Evolutionary conservation across 768 basidiomycete genomes (phyloP).

Genomic region (Strobilomyces confusus): DNA sequence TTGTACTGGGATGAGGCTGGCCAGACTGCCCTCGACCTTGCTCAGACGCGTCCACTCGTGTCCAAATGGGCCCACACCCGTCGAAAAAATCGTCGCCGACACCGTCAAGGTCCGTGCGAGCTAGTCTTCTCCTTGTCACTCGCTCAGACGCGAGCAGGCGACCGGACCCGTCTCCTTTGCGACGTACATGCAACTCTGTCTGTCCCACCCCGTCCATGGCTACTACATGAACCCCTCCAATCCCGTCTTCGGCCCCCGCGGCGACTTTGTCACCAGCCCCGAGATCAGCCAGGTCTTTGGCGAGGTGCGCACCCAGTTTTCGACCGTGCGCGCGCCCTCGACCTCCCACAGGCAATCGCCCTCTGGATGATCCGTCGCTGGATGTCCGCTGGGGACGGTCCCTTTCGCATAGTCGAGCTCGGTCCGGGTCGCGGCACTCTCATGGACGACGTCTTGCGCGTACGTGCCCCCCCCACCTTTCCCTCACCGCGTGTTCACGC

Average conservation of each 20-base stretch:
- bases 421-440: constrained; percentile 94
- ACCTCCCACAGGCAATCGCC: constrained; percentile 62
- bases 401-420: constrained; percentile 78
- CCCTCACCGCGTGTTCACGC: background rate
- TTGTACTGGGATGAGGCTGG: no score
- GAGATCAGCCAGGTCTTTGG: constrained; percentile 97
- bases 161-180: constrained; percentile 88
- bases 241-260: constrained; percentile 76
- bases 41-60: constrained; percentile 5
- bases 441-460: constrained; percentile 84
- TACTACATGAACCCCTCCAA: constrained; percentile 82
- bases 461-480: constrained; percentile 29
- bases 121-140: no score
- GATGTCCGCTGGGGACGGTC: constrained; percentile 46
- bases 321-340: constrained; percentile 1
- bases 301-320: constrained; percentile 58
- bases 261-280: constrained; percentile 95
- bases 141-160: constrained; percentile 42
- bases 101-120: constrained; percentile 57
- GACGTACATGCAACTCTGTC: constrained; percentile 88
- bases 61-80: constrained; percentile 27
- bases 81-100: constrained; percentile 68
- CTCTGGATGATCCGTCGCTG: constrained; percentile 85
- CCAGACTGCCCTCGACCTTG: background rate
- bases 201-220: constrained; percentile 85